These are phyloP conservation scores for Ehretia macrophylla DNA, from an alignment of 257 asterid species.

Conservation along the genomic window DNA sequence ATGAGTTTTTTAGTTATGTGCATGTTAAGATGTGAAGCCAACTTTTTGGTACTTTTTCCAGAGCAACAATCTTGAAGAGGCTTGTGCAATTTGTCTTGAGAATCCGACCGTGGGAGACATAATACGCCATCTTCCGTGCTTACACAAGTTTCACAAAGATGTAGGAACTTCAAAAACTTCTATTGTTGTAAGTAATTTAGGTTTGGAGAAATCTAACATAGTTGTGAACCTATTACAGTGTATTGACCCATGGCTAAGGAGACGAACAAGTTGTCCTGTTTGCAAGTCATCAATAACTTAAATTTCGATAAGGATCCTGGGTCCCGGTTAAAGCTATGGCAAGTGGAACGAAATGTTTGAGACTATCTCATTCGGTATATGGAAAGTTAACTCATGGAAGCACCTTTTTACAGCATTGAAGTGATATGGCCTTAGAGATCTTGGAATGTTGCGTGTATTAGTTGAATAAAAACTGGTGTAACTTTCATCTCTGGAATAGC, in stretches of 20 bases:
- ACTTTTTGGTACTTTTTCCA: slow-evolving; percentile 14
- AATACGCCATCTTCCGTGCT: slow-evolving; percentile 90
- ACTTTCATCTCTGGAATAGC: background rate
- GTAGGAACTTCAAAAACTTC: slow-evolving; percentile 32
- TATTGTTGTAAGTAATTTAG: background rate
- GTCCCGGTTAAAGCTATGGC: too few species aligned
- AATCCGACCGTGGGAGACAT: slow-evolving; percentile 66
- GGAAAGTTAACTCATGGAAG: too few species aligned
- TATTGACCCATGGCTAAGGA: slow-evolving; percentile 92
- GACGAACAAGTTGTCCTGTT: slow-evolving; percentile 75
- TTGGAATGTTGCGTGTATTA: background rate
- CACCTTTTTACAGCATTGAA: too few species aligned
- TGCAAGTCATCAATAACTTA: slow-evolving; percentile 82
- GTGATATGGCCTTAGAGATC: background rate
- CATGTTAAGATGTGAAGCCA: too few species aligned
- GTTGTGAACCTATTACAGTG: slow-evolving; percentile 46
- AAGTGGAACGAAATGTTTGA: too few species aligned
- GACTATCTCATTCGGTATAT: too few species aligned
- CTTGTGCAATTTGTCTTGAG: slow-evolving; percentile 87
- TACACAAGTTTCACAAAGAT: slow-evolving; percentile 96
- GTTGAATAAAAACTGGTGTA: background rate
- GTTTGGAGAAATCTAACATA: slow-evolving; percentile 5
- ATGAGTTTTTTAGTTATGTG: too few species aligned
- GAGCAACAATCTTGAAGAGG: slow-evolving; percentile 64
- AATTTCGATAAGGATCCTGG: background rate